Percentiles rank a stretch among this genome's conserved stretches.
phyloP scores from a whole-genome alignment of 805 yeast genomes.

The Saccharomycopsis sp. region DNA sequence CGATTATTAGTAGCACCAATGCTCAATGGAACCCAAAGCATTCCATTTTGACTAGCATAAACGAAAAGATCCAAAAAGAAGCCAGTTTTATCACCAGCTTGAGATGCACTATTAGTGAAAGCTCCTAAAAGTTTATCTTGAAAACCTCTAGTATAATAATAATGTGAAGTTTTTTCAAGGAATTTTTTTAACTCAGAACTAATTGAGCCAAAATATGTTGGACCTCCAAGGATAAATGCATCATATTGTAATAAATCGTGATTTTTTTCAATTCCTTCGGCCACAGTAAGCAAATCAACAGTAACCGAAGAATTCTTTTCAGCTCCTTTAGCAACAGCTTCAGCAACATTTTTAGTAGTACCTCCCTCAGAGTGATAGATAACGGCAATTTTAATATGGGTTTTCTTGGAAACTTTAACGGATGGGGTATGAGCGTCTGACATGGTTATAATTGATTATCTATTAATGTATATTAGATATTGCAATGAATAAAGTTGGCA shows the following conservation, averaged over 20 bases:
- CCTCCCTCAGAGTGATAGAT: slow-evolving; percentile 18
- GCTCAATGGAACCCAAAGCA: slow-evolving; percentile 17
- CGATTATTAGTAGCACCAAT: slow-evolving; percentile 17
- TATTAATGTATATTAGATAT: too few species aligned
- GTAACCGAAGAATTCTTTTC: not conserved
- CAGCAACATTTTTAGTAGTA: slow-evolving; percentile 13
- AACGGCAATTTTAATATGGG: slow-evolving; percentile 19
- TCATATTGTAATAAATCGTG: slow-evolving; percentile 3
- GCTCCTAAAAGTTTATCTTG: slow-evolving; percentile 14
- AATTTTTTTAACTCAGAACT: slow-evolving; percentile 9
- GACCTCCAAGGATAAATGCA: slow-evolving; percentile 14
- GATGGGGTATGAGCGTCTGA: not conserved
- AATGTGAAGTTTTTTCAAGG: slow-evolving; percentile 4
- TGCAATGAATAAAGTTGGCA: too few species aligned
- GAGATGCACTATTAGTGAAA: slow-evolving; percentile 12
- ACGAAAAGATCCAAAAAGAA: slow-evolving; percentile 6
- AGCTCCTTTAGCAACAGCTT: slow-evolving; percentile 9
- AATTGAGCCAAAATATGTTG: slow-evolving; percentile 16
- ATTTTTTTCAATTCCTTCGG: slow-evolving; percentile 1
- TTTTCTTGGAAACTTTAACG: not conserved
- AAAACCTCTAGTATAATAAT: slow-evolving; percentile 6
- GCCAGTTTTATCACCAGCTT: slow-evolving; percentile 13
- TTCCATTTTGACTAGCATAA: slow-evolving; percentile 16
- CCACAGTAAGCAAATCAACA: slow-evolving; percentile 9
- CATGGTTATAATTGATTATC: not conserved